Conservation (phyloP, 208 protist genomes). For the Naegleria fowleri region DNA sequence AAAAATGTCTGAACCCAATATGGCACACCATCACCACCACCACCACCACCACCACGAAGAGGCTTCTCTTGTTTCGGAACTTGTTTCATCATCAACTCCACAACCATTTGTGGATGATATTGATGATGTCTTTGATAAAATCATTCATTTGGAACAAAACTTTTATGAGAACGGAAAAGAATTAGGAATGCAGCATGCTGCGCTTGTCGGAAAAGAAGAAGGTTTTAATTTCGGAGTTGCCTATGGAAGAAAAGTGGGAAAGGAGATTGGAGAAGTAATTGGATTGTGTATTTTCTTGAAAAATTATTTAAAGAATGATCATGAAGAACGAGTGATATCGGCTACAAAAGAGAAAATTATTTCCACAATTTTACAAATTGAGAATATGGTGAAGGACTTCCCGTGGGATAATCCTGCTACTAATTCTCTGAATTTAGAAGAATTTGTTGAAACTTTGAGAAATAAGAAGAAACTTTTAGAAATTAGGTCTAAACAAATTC, state of each 20-base stretch:
- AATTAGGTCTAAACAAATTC: not conserved
- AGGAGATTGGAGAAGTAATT: not conserved
- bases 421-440: not conserved
- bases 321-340: not conserved
- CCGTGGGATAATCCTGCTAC: not conserved
- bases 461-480: conserved; percentile 8
- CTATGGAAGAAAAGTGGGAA: not conserved
- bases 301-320: not conserved
- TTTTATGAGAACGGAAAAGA: not conserved
- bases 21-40: too few relatives aligned
- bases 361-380: not conserved
- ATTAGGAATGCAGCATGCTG: not conserved
- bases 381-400: not conserved
- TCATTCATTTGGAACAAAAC: not conserved
- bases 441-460: not conserved
- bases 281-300: not conserved
- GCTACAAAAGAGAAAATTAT: not conserved
- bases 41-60: too few relatives aligned
- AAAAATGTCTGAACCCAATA: too few relatives aligned
- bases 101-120: not conserved
- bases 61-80: too few relatives aligned
- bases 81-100: too few relatives aligned
- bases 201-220: not conserved
- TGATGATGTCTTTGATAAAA: not conserved
- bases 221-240: not conserved